Evolutionary conservation across 2,329 filamentous ascomycete species (phyloP), one percentile per base, ranked within the genome.

Genomic region (Paecilomyces sp.): DNA sequence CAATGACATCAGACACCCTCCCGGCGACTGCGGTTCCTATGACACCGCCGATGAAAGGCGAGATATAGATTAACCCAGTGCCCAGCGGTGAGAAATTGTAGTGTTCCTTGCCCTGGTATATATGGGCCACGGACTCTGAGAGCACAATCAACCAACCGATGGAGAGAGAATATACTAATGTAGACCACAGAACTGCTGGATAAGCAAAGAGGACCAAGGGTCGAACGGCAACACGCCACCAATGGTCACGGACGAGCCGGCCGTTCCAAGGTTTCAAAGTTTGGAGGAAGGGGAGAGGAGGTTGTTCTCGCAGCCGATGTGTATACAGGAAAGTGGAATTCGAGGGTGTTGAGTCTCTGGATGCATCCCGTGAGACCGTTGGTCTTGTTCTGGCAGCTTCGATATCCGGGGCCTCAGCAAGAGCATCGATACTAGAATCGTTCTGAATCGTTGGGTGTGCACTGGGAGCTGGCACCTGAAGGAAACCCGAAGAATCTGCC

Each of bases 81-180:
- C 91, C 88, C 0, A 97, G 78, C 0, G 91, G 83, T 25, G 83
- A 86, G 71, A 97, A 97, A 65, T 92, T 85, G 77, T 97, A 97
- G 0, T 80, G 81, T 0, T 83, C 78, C 0, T 80, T 78, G 58
- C 85, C 80, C 41, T 89, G 85, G 73, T 91, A 97, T 62, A 97
- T 89, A 60, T 88, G 81, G 0, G 91, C 84, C 2, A 97, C 86
- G 0, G 89, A 89, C 74, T 97, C 92, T 0, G 92, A 96, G 1
- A 97, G 84, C 52, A 97, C 92, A 65, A 97, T 97, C 30, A 97
- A 82, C 94, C 93, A 97, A 41, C 93, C 93, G 6, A 97, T 85
- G 0, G 92, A 94, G 66, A 94, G 88, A 0, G 92, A 81, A 71
- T 97, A 97, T 3, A 96, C 85, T 0, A 89, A 80, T 0, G 91